Evolutionary conservation across 1,284 basidiomycete species (phyloP), one percentile per base, ranked within the genome.

Genomic region (Heterobasidion irregulare): DNA sequence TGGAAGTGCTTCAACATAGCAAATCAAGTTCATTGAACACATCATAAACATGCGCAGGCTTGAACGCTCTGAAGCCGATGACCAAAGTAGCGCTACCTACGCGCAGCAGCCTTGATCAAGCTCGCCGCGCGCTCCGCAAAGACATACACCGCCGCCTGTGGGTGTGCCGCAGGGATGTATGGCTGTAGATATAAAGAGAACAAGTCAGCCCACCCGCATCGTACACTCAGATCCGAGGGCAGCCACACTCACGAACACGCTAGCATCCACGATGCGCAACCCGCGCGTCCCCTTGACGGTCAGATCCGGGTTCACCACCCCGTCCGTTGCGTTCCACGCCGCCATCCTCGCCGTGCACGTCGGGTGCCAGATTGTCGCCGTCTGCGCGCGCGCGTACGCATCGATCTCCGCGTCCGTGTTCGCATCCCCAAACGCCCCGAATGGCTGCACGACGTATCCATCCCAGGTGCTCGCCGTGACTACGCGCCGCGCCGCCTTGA

Each of bases 51-150:
- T 26, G 26, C 26, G 6, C 26, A 26, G 26, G 26, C 26, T 26
- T 6, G 26, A 26, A 26, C 26, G 26, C 26, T 26, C 26, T 26
- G 26, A 26, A 26, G 26, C 26, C 1, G 26, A 26, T 26, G 26
- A 5, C 4, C 26, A 26, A 26, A 26, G 26, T 26, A 26, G 26
- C 26, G 26, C 26, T 26, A 26, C 26, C 26, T 26, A 5, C 26
- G 26, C 26, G 26, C 26, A 26, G 26, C 26, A 26, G 26, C 36
- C 45, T 38, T 49, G 34, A 58, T 56, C 10, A 58, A 47, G 34
- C 68, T 64, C 9, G 71, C 62, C 1, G 67, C 70, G n/a, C 70
- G 62, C 60, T 72, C 72, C 9, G 72, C 70, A 2, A 73, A 56
- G 19, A 71, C 61, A 53, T 72, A 72, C 0, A 70, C 59, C n/a